phyloP scores from a whole-genome alignment of 148 eudicot species.

The Rhododendron ovatum region DNA sequence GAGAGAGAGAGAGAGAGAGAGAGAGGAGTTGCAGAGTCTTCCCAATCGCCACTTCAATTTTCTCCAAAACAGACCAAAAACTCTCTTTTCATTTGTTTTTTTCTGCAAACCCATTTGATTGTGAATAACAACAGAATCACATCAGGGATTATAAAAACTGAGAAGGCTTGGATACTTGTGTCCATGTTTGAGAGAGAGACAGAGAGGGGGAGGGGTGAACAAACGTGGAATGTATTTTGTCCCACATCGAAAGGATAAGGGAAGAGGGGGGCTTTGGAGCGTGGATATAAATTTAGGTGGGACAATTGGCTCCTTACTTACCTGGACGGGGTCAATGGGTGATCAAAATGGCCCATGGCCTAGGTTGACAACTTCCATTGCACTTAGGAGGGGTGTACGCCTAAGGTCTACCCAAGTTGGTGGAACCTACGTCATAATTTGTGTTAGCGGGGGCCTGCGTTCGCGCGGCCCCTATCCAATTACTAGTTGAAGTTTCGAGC shows the following conservation, averaged over 20 bases:
- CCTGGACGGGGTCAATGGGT: constrained; percentile 81
- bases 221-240: too few species aligned
- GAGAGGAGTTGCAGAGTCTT: not conserved
- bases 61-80: not conserved
- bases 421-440: constrained; percentile 47
- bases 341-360: constrained; percentile 56
- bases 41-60: not conserved
- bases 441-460: constrained; percentile 48
- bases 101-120: not conserved
- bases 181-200: too few species aligned
- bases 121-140: not conserved
- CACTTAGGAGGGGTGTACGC: constrained; percentile 40
- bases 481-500: too few species aligned
- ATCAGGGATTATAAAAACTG: too few species aligned
- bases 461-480: constrained; percentile 55
- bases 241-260: too few species aligned
- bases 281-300: too few species aligned
- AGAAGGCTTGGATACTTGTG: too few species aligned
- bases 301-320: constrained; percentile 34
- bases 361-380: constrained; percentile 58
- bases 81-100: not conserved
- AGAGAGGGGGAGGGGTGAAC: too few species aligned
- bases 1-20: not conserved
- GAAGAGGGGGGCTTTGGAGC: not conserved
- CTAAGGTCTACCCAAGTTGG: constrained; percentile 9